Percentiles rank a stretch among this genome's conserved stretches.
Conservation (phyloP, 441 rosid genomes). For the Jatropha podagrica region DNA sequence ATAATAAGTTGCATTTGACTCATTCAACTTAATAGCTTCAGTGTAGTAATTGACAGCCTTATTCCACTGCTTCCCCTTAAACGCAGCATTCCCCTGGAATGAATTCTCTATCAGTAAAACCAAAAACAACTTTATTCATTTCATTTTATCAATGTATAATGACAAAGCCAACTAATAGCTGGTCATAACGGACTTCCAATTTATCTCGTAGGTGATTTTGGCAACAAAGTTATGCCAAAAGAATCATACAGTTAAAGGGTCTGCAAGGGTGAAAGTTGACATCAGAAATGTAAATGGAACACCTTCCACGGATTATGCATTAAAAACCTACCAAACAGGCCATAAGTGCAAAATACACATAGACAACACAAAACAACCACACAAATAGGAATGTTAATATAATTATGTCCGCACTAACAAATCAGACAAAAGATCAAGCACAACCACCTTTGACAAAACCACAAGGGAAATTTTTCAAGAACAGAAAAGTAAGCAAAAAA, state of each 20-base stretch:
- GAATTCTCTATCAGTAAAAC: constrained; percentile 17
- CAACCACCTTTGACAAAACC: too few species aligned
- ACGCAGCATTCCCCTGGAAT: constrained; percentile 90
- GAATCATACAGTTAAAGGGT: neutral
- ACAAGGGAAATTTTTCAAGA: too few species aligned
- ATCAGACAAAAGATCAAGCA: too few species aligned
- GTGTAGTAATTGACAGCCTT: constrained; percentile 76
- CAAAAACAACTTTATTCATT: neutral
- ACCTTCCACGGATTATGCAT: neutral
- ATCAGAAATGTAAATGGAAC: constrained; percentile 5
- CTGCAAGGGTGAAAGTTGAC: neutral
- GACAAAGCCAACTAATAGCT: neutral
- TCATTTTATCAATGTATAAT: neutral
- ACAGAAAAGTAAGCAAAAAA: too few species aligned
- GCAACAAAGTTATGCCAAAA: neutral
- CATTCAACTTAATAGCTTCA: constrained; percentile 85
- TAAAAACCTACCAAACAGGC: neutral
- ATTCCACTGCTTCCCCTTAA: constrained; percentile 77
- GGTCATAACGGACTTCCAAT: neutral
- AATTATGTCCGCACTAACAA: neutral
- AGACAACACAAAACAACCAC: neutral
- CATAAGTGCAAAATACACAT: neutral
- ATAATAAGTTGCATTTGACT: constrained; percentile 66
- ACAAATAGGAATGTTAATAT: neutral
- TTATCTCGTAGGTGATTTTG: neutral